Evolutionary conservation across 495 filamentous ascomycete species (phyloP), one percentile per base, ranked within the genome.

Genomic region (Aspergillus hancockii): DNA sequence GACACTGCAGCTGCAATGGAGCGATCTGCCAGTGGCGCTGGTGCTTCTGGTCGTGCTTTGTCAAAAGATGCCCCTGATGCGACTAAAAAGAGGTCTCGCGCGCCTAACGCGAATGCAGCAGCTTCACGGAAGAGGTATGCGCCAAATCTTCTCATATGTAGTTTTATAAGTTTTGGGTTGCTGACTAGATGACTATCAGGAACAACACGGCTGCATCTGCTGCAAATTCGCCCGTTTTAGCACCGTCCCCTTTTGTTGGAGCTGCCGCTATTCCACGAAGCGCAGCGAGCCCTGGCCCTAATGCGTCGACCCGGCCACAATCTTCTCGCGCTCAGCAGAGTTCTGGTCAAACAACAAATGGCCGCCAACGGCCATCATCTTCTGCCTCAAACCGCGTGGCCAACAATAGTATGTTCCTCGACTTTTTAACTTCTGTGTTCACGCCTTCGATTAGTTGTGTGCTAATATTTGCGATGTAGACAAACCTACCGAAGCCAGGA

Each of bases 51-150:
- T 31, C 78, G 76, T 54, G 76, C 75, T 30, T 68, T 78, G 76
- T 70, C 87, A 77, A 62, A 82, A 58, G 88, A 86, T 58, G 81
- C 71, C 8, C 78, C 81, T 7, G 90, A 92, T 55, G 73, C 71
- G 7, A 64, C 81, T 64, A 92, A 90, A 79, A 88, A 90, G 68
- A 85, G 89, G 66, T 79, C 83, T 51, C 83, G 89, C 12, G 84
- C 85, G 14, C 84, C 86, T 10, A 79, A 77, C 64, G 61, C 80
- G 4, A 79, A 79, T 14, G 81, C 85, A 40, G 80, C 81, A 43
- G 78, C 81, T 41, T 78, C 81, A 45, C 88, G 90, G 72, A 92
- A 90, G 75, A 90, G 84, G 88, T 89, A 79, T 66, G 83, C 38
- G 14, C 38, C 38, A 16, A n/a, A n/a, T 69, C 56, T 45, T 32